A percentile compares a stretch with the other conserved stretches of the same genome.
phyloP scores from a whole-genome alignment of 495 filamentous ascomycete genomes.

The Talaromyces liani region DNA sequence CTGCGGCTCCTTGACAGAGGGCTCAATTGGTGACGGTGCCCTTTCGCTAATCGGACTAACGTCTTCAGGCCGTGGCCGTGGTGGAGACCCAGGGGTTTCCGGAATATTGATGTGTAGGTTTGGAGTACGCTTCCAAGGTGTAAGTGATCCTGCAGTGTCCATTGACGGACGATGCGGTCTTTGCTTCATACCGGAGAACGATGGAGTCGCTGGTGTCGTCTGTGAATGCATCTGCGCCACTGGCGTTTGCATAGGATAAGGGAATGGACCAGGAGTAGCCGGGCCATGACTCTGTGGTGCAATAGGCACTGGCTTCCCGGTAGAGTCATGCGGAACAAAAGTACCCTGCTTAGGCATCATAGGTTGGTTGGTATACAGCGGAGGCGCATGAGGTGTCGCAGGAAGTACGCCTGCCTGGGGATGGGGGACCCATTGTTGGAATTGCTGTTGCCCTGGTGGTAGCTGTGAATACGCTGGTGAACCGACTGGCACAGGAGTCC shows the following conservation, averaged over 20 bases:
- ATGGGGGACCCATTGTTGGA: conserved; percentile 34
- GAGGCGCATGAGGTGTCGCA: conserved; percentile 20
- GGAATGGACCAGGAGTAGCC: conserved; percentile 12
- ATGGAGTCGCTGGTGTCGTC: conserved; percentile 10
- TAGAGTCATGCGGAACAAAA: conserved; percentile 6
- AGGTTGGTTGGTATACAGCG: conserved; percentile 15
- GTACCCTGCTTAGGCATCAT: conserved; percentile 9
- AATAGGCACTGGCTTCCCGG: conserved; percentile 13
- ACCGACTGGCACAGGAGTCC: conserved; percentile 2
- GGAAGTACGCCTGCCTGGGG: not conserved
- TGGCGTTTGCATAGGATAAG: conserved; percentile 24
- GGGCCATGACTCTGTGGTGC: conserved; percentile 21
- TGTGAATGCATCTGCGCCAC: conserved; percentile 16
- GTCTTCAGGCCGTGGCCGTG: conserved; percentile 39
- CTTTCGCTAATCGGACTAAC: conserved; percentile 49
- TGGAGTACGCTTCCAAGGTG: conserved; percentile 42
- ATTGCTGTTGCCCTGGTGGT: conserved; percentile 25
- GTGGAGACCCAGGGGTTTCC: conserved; percentile 36
- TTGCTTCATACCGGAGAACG: conserved; percentile 18
- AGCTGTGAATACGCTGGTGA: conserved; percentile 13
- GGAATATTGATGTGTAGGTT: conserved; percentile 29
- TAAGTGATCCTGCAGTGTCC: conserved; percentile 37
- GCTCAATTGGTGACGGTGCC: conserved; percentile 33
- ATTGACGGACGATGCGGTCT: conserved; percentile 32
- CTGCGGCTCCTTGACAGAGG: conserved; percentile 23